Evolutionary conservation across 2,329 filamentous ascomycete species (phyloP), one percentile per base, ranked within the genome.

Genomic region (Chrysosporium queenslandicum): DNA sequence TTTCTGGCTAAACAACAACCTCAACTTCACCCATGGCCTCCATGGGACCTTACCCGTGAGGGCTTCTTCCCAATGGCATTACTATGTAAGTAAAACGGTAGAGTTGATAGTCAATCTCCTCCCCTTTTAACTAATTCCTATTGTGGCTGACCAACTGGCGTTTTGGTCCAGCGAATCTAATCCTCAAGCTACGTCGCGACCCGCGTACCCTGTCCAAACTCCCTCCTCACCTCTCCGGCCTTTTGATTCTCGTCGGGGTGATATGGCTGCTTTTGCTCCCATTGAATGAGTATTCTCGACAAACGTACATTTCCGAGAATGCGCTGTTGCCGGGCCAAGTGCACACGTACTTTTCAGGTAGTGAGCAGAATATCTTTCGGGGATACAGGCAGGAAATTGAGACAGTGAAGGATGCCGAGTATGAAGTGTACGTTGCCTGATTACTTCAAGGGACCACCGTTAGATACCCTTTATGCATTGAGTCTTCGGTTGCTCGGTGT

Each of bases 271-370:
- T 96, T 20, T 77, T 97, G 29, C 80, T 98, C 1, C 92, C 92
- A 2, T 77, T 97, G 50, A 80, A 97, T 68, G 80, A 90, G 59
- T 95, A 97, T 73, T 95, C 89, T 47, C 82, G 92, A 58, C 78
- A 80, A 55, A 98, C 91, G 0, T 98, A 98, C 69, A 92, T 98
- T 53, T 97, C 91, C 40, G 92, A 98, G 69, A 98, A 98, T 67
- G 92, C 92, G 9, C 81, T 98, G 30, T 75, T 98, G 12, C 92
- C 92, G 0, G 92, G 90, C 1, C 92, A 98, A 69, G 92, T 97
- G 7, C 91, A 97, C 71, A 95, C 92, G 1, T 98, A 98, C 70
- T 98, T 98, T 66, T 84, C 87, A 5, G 92, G 92, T 16, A 95
- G 88, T 68, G 92, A 98, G 66, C 90, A 97, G 73, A 86, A 96